Evolutionary conservation across 345 rosid genomes (phyloP).

Genomic region (Brassica incana): DNA sequence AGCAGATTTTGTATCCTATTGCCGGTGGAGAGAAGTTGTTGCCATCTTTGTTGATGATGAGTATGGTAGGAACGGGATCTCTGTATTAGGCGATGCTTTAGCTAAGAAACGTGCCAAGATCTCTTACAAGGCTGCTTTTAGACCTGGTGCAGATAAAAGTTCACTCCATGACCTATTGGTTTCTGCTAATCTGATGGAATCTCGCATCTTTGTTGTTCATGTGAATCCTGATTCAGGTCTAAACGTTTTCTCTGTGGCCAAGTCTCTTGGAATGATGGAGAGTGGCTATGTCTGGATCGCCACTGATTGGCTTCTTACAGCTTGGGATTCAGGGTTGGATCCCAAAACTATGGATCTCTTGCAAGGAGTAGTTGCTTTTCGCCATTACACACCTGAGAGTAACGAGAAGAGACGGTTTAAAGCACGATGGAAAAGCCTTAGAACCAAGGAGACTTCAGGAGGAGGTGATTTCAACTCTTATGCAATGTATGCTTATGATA

Average conservation of each 20-base stretch:
- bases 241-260: conserved; percentile 62
- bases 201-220: conserved; percentile 87
- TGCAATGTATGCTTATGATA: conserved; percentile 86
- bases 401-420: conserved; percentile 49
- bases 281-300: conserved; percentile 91
- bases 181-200: conserved; percentile 68
- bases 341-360: conserved; percentile 54
- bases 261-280: conserved; percentile 65
- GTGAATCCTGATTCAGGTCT: conserved; percentile 88
- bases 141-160: conserved; percentile 52
- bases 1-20: conserved; percentile 63
- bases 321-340: conserved; percentile 61
- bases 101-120: conserved; percentile 70
- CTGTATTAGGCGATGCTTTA: conserved; percentile 74
- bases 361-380: conserved; percentile 87
- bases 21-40: conserved; percentile 77
- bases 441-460: conserved; percentile 37
- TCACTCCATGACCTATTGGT: conserved; percentile 54
- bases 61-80: conserved; percentile 81
- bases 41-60: conserved; percentile 90
- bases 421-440: conserved; percentile 57
- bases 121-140: conserved; percentile 70
- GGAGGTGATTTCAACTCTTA: conserved; percentile 60
- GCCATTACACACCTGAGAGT: conserved; percentile 77
- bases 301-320: conserved; percentile 88